Percentiles rank a stretch among this genome's conserved stretches.
Conservation (phyloP, 75 land plant genomes). For the Cunninghamia lanceolata region DNA sequence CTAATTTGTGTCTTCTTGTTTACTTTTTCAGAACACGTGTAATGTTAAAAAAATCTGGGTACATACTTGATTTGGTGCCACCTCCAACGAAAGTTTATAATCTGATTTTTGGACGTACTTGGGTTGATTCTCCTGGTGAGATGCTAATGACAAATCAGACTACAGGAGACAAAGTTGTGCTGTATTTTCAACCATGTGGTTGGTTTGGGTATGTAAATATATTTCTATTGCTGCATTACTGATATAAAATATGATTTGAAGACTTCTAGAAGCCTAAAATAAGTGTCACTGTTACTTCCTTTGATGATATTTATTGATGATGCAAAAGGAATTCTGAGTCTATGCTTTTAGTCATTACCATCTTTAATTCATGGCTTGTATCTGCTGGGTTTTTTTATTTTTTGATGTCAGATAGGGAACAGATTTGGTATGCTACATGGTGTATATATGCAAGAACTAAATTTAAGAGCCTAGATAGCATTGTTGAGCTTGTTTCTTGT, state of each 20-base stretch:
- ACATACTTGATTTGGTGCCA: conserved; percentile 87
- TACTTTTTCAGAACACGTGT: conserved; percentile 76
- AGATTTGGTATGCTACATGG: not conserved
- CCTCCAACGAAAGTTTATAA: conserved; percentile 97
- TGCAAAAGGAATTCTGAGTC: not conserved
- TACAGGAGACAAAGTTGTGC: conserved; percentile 92
- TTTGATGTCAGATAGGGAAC: not conserved
- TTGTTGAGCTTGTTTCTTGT: not conserved
- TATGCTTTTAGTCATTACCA: not conserved
- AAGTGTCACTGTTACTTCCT: not conserved
- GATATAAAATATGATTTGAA: not conserved
- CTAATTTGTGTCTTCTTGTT: not conserved
- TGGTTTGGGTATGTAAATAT: conserved; percentile 90
- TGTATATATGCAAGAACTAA: not conserved
- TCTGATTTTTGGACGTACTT: conserved; percentile 98
- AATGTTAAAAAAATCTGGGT: conserved; percentile 73
- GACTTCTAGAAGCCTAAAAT: not conserved
- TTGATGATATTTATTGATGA: not conserved
- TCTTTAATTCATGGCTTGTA: not conserved
- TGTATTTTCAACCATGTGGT: conserved; percentile 96
- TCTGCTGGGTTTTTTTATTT: not conserved
- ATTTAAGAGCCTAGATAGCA: not conserved
- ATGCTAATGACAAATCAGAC: conserved; percentile 94
- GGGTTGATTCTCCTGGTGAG: conserved; percentile 97
- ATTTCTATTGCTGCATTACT: not conserved